Evolutionary conservation across 139 green algal species (phyloP).

Genomic region (Diplosphaera chodatii): DNA sequence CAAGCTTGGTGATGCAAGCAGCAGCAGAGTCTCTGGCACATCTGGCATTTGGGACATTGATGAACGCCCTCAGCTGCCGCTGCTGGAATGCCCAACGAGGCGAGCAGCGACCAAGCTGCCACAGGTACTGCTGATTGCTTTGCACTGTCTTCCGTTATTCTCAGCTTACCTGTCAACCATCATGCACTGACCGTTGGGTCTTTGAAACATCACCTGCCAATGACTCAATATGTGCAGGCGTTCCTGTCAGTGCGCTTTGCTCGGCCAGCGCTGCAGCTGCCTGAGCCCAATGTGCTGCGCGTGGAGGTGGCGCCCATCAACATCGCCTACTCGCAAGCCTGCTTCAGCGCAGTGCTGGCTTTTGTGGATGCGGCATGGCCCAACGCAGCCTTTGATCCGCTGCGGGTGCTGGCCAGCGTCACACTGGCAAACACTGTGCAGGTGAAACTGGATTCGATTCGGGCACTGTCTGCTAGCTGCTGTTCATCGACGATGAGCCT

Average conservation of each 20-base stretch:
- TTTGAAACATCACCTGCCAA: not conserved
- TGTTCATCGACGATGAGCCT: no score
- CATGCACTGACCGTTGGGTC: not conserved
- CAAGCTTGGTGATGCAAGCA: no score
- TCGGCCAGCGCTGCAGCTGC: not conserved
- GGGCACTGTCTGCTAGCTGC: no score
- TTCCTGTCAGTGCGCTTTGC: not conserved
- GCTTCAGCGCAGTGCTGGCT: not conserved
- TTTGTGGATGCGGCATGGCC: not conserved
- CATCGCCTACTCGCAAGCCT: not conserved
- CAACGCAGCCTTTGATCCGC: not conserved
- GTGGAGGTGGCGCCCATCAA: not conserved
- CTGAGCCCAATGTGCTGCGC: not conserved
- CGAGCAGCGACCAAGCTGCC: no score
- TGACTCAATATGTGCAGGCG: not conserved
- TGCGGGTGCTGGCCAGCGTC: not conserved
- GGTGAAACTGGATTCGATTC: no score
- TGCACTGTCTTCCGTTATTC: no score
- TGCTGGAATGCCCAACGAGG: not conserved
- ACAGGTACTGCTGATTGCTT: no score
- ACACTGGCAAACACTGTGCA: not conserved
- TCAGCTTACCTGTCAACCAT: not conserved
- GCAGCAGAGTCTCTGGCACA: no score
- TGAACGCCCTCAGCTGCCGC: not conserved
- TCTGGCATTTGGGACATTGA: not conserved